Base-by-base conservation (phyloP, 2,329 filamentous ascomycete species). In the Saccharata proteae region DNA sequence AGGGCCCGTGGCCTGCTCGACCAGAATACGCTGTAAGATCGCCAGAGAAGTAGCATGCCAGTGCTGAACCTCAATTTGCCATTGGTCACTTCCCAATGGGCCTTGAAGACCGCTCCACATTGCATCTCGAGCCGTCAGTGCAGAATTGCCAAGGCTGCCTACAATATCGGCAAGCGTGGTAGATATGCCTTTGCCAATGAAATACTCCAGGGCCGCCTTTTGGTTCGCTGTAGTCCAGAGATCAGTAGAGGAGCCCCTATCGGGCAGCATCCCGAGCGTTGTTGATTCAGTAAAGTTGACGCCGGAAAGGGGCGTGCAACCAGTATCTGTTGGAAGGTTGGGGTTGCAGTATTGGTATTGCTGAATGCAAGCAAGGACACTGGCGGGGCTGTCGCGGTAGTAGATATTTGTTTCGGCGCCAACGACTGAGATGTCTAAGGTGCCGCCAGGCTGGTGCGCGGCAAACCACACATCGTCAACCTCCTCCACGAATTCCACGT, bases 11-110 rank as follows among this genome's bases (percentile, higher is more conserved):
- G 38, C 38, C 4, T 6, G 6, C 3, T 30, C 30, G 20, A 39
- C 27, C 3, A 23, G 11, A n/a, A 8, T 23, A 6, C 17, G 11
- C 23, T 44, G 42, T 7, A 42, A n/a, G 5, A 19, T 30, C 9
- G 42, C 41, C 6, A 44, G 19, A 7, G 32, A 26, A 13, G 26
- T 29, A 16, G 26, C 32, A 26, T 36, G 15, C 33, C 29, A 38
- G 16, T 40, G 26, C 16, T 38, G 35, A 4, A 38, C 29, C n/a
- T 44, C 42, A 5, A 35, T 15, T 23, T 43, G 33, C 42, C 42
- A 44, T 30, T 44, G 42, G 21, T 43, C 41, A 12, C 16, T 13
- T 16, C 41, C 39, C 10, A 44, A 28, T 5, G 32, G 27, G 6
- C 29, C 34, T 16, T 42, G 39, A 6, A 31, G 15, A 10, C 39